Evolutionary conservation across 2,329 filamentous ascomycete species (phyloP).

Genomic region (Fusarium circinatum): DNA sequence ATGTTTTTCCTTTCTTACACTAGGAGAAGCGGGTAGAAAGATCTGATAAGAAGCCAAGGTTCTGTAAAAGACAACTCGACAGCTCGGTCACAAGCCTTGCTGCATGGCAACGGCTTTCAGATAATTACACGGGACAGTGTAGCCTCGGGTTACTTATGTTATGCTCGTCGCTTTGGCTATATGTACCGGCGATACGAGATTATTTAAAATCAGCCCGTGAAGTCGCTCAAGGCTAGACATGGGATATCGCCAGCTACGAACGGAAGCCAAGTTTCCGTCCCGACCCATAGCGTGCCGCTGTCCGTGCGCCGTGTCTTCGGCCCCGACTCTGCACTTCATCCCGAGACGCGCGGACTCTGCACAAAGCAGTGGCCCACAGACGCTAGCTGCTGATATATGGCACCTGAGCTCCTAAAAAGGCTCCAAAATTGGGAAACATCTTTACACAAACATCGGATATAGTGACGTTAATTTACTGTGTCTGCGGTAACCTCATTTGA

Average conservation of each 20-base stretch:
- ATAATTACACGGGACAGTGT: neutral
- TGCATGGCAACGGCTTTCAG: fast-evolving
- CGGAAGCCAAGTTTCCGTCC: no score
- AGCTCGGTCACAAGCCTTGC: no score
- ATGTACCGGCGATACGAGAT: neutral
- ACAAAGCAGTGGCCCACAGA: neutral
- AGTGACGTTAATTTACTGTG: neutral
- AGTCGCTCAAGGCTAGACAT: fast-evolving
- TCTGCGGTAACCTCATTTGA: neutral
- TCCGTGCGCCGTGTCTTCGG: neutral
- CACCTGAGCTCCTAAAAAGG: neutral
- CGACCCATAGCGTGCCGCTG: neutral
- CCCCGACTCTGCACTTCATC: no score
- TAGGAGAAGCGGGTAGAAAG: neutral
- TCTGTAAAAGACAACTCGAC: no score
- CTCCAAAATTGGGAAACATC: no score
- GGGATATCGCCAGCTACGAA: neutral
- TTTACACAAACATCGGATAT: neutral
- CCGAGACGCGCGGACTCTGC: neutral
- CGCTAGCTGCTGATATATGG: neutral
- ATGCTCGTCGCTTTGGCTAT: fast-evolving
- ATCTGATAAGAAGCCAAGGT: fast-evolving
- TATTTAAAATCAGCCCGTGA: no score
- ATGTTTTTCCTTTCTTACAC: fast-evolving
- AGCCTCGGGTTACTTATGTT: fast-evolving